Percentiles rank a stretch among this genome's conserved stretches.
phyloP scores from a whole-genome alignment of 352 stramenopile species.

The Pythium brachiatum region DNA sequence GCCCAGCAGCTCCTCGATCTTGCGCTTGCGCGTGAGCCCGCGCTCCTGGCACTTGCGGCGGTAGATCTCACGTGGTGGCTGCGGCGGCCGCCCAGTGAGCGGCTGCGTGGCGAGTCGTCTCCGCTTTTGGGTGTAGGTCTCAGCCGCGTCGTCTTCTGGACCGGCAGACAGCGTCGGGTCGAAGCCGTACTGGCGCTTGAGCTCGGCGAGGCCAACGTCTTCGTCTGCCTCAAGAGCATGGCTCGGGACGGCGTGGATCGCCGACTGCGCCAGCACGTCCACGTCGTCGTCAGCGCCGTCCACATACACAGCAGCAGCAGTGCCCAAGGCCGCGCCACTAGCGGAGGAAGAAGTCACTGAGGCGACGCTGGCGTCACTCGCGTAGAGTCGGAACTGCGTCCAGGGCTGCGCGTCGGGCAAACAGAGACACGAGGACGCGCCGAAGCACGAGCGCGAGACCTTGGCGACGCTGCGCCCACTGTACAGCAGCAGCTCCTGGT shows the following conservation, averaged over 20 bases:
- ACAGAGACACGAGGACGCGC: conserved; percentile 42
- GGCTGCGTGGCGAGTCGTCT: conserved; percentile 14
- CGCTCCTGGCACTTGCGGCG: conserved; percentile 45
- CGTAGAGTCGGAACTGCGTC: conserved; percentile 41
- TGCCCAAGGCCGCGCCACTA: not conserved
- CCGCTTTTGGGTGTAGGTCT: conserved; percentile 22
- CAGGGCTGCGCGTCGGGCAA: conserved; percentile 49
- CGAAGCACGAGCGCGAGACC: conserved; percentile 43
- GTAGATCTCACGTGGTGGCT: conserved; percentile 22
- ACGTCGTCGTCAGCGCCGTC: conserved; percentile 3
- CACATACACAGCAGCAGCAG: not conserved
- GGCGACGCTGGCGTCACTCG: conserved; percentile 7
- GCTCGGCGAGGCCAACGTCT: conserved; percentile 54
- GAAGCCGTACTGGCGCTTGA: conserved; percentile 70
- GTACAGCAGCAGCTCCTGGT: conserved; percentile 40
- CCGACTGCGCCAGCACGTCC: conserved; percentile 15
- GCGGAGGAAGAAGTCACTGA: not conserved
- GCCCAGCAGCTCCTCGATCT: conserved; percentile 38
- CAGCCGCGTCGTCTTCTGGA: conserved; percentile 18
- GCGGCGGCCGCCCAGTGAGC: conserved; percentile 8
- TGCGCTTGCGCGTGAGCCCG: conserved; percentile 33
- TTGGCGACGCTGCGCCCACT: conserved; percentile 12
- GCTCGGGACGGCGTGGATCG: conserved; percentile 16
- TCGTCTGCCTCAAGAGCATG: conserved; percentile 15
- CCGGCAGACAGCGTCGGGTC: conserved; percentile 21